Percentiles rank a stretch among this genome's conserved stretches.
phyloP scores from a whole-genome alignment of 768 basidiomycete genomes.

The Podaxis carcinomalis region DNA sequence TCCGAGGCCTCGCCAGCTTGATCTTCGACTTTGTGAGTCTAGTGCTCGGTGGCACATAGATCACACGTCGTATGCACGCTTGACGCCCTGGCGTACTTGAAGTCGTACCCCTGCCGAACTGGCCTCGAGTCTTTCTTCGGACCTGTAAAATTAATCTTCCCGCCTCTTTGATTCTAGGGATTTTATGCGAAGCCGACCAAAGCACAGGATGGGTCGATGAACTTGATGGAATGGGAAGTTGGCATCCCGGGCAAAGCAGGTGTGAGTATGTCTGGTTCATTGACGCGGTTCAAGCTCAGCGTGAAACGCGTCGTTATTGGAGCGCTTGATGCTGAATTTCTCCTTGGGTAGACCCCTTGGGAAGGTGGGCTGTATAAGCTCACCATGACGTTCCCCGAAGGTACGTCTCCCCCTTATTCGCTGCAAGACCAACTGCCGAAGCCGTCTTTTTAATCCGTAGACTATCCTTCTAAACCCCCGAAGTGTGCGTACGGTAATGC shows the following conservation, averaged over 20 bases:
- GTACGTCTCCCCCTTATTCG: slow-evolving; percentile 34
- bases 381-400: slow-evolving; percentile 94
- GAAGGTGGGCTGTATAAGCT: slow-evolving; percentile 95
- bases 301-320: neutral
- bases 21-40: neutral
- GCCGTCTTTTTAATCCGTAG: slow-evolving; percentile 33
- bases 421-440: neutral
- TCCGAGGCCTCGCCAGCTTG: neutral
- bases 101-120: neutral
- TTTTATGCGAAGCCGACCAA: slow-evolving; percentile 96
- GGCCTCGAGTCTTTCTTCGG: neutral
- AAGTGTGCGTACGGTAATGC: slow-evolving; percentile 59
- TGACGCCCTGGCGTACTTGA: too few relatives aligned
- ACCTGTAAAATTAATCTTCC: neutral
- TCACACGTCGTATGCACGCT: neutral
- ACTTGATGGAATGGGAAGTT: slow-evolving; percentile 97
- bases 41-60: neutral
- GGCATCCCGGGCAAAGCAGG: slow-evolving; percentile 92
- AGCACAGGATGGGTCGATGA: slow-evolving; percentile 87
- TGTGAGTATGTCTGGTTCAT: slow-evolving; percentile 45
- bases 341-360: slow-evolving; percentile 77
- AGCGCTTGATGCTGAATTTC: slow-evolving; percentile 15
- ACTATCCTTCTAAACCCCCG: slow-evolving; percentile 93
- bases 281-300: slow-evolving; percentile 15
- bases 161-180: slow-evolving; percentile 49